phyloP scores from a whole-genome alignment of 805 yeast species.

The Sugiyamaella floridensis region DNA sequence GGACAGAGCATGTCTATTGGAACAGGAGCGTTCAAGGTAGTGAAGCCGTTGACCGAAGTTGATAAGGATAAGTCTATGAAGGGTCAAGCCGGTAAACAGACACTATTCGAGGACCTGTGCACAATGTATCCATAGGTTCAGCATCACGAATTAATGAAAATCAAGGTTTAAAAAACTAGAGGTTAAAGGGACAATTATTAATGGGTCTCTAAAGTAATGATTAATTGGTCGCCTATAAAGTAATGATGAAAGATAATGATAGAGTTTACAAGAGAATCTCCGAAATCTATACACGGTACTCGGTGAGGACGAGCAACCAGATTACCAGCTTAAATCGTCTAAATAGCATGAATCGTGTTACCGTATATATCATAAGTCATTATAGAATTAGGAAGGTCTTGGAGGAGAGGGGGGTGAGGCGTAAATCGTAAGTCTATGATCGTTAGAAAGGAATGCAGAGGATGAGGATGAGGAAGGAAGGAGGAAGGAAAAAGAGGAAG shows the following conservation, averaged over 20 bases:
- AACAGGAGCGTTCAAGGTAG: conserved; percentile 88
- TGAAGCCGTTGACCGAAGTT: conserved; percentile 28
- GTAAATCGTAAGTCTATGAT: neutral
- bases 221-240: too few species aligned
- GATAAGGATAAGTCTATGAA: neutral
- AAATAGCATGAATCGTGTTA: too few species aligned
- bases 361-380: too few species aligned
- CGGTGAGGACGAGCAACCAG: too few species aligned
- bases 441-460: neutral
- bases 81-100: conserved; percentile 10
- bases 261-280: neutral
- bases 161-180: neutral
- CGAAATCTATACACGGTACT: neutral
- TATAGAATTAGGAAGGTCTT: too few species aligned
- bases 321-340: too few species aligned
- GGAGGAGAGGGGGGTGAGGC: too few species aligned
- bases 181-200: too few species aligned
- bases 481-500: too few species aligned
- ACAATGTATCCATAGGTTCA: neutral
- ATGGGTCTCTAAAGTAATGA: too few species aligned
- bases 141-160: too few species aligned
- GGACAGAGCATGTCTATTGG: conserved; percentile 98
- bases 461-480: neutral
- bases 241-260: neutral
- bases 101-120: conserved; percentile 41